phyloP scores from a whole-genome alignment of 306 rosid species.

The Cicer yamashitae region DNA sequence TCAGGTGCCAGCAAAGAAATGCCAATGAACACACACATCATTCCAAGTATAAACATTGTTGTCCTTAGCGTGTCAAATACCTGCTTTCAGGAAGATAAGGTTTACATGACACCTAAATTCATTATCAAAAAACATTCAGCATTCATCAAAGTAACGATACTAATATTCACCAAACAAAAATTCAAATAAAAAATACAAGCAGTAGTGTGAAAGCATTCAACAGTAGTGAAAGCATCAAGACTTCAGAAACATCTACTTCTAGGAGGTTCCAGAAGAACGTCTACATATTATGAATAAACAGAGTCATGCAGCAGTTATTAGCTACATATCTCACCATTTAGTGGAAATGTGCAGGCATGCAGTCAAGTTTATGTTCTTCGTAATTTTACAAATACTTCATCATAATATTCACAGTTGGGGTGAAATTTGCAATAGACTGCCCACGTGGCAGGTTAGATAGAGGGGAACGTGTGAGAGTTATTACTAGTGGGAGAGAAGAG shows the following conservation, averaged over 20 bases:
- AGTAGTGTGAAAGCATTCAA: no score
- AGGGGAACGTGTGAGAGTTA: no score
- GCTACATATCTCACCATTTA: conserved; percentile 32
- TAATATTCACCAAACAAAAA: background rate
- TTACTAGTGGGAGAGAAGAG: no score
- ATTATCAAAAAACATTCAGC: conserved; percentile 26
- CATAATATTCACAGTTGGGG: background rate
- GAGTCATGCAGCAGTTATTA: background rate
- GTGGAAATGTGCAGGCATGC: conserved; percentile 22
- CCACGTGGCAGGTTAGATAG: no score
- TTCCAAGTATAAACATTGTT: conserved; percentile 90
- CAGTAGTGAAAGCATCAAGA: background rate
- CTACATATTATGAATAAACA: conserved; percentile 16
- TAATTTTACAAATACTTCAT: background rate
- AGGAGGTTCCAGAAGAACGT: background rate
- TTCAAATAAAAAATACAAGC: background rate
- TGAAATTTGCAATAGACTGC: no score
- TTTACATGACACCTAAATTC: conserved; percentile 43
- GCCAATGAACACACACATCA: conserved; percentile 89
- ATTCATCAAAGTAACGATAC: conserved; percentile 21
- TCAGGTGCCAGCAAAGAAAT: conserved; percentile 97
- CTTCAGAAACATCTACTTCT: conserved; percentile 18
- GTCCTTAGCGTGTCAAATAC: conserved; percentile 90
- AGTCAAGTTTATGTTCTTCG: background rate
- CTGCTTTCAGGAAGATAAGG: conserved; percentile 58